phyloP scores from a whole-genome alignment of 2,329 filamentous ascomycete genomes.

The Geosmithia putterillii region DNA sequence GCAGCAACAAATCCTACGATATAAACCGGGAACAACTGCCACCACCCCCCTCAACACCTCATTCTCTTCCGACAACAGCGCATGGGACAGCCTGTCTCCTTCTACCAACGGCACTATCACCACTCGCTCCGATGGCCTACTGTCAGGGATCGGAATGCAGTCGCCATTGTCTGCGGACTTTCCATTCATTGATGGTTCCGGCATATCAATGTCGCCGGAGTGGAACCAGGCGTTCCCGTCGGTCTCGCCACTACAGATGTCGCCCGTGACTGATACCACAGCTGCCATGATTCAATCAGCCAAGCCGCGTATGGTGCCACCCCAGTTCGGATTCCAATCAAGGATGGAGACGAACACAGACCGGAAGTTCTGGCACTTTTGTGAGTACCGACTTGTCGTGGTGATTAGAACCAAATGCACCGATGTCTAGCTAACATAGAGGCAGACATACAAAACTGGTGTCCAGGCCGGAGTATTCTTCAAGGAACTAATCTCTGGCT shows the following conservation, averaged over 20 bases:
- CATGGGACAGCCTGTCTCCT: neutral
- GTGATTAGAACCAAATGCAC: neutral
- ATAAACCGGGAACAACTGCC: too few relatives aligned
- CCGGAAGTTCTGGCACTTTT: slow-evolving; percentile 19
- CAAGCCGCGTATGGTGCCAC: slow-evolving; percentile 4
- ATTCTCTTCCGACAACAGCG: neutral
- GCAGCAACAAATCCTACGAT: too few relatives aligned
- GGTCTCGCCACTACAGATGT: neutral
- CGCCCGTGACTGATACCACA: neutral
- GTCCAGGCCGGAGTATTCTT: slow-evolving; percentile 24
- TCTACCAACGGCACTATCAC: neutral
- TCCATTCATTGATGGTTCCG: neutral
- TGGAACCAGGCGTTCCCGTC: neutral
- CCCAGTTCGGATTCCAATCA: slow-evolving; percentile 16
- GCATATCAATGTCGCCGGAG: neutral
- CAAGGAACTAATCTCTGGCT: slow-evolving; percentile 25
- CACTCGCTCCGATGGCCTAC: neutral
- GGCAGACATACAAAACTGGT: slow-evolving; percentile 25
- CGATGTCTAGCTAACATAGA: slow-evolving; percentile 1
- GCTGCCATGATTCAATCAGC: neutral
- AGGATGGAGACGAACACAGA: slow-evolving; percentile 19
- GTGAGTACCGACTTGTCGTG: slow-evolving; percentile 16
- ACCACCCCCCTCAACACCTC: neutral
- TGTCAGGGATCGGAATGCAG: neutral
- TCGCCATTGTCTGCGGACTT: neutral